Conservation (phyloP, 148 eudicot species). For the Amaranthus cruentus region DNA sequence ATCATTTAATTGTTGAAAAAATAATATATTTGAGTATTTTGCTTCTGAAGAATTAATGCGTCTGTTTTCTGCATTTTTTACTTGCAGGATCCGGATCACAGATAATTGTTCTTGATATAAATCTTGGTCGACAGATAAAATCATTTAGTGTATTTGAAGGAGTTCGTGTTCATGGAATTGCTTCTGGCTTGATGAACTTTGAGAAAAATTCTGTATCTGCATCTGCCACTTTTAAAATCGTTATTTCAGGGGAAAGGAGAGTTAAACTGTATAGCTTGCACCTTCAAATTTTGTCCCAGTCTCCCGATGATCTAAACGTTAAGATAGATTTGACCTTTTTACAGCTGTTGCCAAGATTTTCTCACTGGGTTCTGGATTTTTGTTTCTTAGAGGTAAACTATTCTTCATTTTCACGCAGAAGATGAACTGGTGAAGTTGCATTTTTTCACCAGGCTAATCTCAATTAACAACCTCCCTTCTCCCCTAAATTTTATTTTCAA, state of each 20-base stretch:
- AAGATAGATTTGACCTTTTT: slow-evolving; percentile 29
- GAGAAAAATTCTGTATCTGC: slow-evolving; percentile 8
- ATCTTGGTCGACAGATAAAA: slow-evolving; percentile 32
- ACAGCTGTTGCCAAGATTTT: slow-evolving; percentile 55
- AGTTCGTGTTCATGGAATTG: slow-evolving; percentile 82
- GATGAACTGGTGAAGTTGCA: background rate
- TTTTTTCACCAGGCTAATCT: background rate
- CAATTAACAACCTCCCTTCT: background rate
- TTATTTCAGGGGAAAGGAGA: slow-evolving; percentile 73
- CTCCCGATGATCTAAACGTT: slow-evolving; percentile 10
- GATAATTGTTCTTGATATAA: slow-evolving; percentile 55
- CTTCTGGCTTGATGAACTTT: slow-evolving; percentile 11
- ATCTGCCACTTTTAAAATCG: slow-evolving; percentile 33
- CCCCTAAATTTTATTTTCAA: background rate
- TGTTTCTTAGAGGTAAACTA: slow-evolving; percentile 56
- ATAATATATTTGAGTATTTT: too few relatives aligned
- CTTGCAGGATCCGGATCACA: slow-evolving; percentile 79
- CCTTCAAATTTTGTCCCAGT: slow-evolving; percentile 20
- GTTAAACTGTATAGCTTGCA: slow-evolving; percentile 55
- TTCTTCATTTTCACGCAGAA: background rate
- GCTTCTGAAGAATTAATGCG: too few relatives aligned
- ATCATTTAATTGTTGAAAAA: too few relatives aligned
- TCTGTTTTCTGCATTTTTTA: too few relatives aligned
- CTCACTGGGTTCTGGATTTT: slow-evolving; percentile 84
- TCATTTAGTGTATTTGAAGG: slow-evolving; percentile 68